phyloP scores from a whole-genome alignment of 345 rosid genomes.

The Psidium friedrichsthalianum region DNA sequence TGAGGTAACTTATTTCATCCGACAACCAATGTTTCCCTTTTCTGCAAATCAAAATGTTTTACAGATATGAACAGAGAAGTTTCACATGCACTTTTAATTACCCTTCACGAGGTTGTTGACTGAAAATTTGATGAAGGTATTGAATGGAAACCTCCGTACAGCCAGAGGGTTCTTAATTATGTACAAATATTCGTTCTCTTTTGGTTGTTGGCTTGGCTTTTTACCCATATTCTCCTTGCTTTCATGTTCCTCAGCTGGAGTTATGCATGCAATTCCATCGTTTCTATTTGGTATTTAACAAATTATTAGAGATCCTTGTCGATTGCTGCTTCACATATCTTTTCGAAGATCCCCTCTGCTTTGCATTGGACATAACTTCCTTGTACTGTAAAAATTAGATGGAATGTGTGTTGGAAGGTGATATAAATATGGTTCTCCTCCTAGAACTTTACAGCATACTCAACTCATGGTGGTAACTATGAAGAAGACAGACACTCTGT shows the following conservation, averaged over 20 bases:
- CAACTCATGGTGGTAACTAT: too few relatives aligned
- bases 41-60: not conserved
- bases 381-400: too few relatives aligned
- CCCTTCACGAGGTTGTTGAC: not conserved
- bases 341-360: not conserved
- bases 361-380: too few relatives aligned
- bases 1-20: too few relatives aligned
- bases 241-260: not conserved
- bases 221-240: not conserved
- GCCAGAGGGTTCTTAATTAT: not conserved
- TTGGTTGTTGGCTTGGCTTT: not conserved
- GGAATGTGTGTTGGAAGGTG: too few relatives aligned
- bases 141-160: not conserved
- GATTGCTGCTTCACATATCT: not conserved
- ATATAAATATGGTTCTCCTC: too few relatives aligned
- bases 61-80: not conserved
- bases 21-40: not conserved
- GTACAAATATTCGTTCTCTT: too few relatives aligned
- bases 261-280: not conserved
- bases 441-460: too few relatives aligned
- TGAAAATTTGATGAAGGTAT: not conserved
- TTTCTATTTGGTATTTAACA: not conserved
- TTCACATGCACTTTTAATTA: not conserved
- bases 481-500: too few relatives aligned
- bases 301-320: not conserved